Base-by-base conservation (phyloP, 768 basidiomycete genomes). In the Amanita jacksonii region DNA sequence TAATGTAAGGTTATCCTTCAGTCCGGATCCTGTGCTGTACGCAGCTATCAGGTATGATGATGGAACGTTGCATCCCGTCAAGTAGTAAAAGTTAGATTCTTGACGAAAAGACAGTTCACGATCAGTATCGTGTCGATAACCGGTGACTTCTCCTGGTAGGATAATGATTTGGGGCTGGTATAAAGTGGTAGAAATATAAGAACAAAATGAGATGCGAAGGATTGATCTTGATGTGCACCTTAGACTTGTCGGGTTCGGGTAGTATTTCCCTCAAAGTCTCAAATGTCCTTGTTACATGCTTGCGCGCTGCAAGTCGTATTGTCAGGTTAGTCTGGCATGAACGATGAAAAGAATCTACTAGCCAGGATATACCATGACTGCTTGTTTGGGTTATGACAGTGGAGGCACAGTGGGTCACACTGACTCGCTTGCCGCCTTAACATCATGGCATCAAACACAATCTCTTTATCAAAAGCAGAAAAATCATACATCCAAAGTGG, bases 81-180 rank as follows among this genome's bases (percentile, higher is more conserved):
- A 69, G 58, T 90, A 94, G 63, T 75, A 81, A 58, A 94, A 94
- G 62, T 94, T 94, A 53, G 82, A 83, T 61, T 92, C 89, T 48
- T 66, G 65, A 34, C 61, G 62, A 51, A 89, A 88, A 3, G 68
- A 57, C 33, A 88, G 63, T 62, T 90, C 87, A 24, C 88, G 74
- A 57, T 93, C 89, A 8, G 90, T 92, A 57, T 92, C 89, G 57
- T 88, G 77, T 49, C 87, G 68, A 55, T 68, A 87, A 0, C 70
- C 66, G 2, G 73, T 77, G 4, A 62, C 66, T 52, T 73, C 74
- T n/a, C 84, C 85, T 7, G 77, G 74, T 1, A 89, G 63, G 3
- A 89, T 56, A 12, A 86, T 56, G 6, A 85, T 65, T 59, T 89
- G 87, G 6, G 81, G 75, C 82, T 87, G 45, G 24, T 28, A 19